Evolutionary conservation across 805 yeast species (phyloP).

Genomic region (Saccharomycopsis fermentans): DNA sequence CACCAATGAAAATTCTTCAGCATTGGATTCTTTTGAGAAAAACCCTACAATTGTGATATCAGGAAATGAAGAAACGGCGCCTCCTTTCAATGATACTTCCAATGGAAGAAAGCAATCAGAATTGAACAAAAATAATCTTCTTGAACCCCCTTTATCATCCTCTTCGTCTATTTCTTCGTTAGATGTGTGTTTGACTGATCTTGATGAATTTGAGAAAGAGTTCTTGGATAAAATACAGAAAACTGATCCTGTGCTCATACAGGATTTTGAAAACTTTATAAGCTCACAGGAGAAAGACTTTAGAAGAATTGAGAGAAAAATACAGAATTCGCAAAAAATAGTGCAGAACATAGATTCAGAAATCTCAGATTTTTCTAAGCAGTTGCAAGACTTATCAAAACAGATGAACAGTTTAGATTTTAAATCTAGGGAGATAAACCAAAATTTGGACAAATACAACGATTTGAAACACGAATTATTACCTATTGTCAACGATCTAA

Average conservation of each 20-base stretch:
- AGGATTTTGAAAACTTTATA: not conserved
- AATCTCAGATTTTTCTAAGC: constrained; percentile 39
- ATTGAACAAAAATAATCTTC: not conserved
- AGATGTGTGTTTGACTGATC: not conserved
- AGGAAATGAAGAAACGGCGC: not conserved
- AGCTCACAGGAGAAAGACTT: not conserved
- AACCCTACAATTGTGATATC: not conserved
- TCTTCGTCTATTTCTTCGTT: not conserved
- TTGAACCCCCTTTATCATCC: not conserved
- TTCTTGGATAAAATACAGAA: not conserved
- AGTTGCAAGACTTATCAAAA: constrained; percentile 42
- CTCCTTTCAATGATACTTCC: not conserved
- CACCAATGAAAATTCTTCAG: not conserved
- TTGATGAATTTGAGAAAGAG: constrained; percentile 3
- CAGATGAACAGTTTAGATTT: constrained; percentile 54
- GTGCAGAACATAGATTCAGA: constrained; percentile 28
- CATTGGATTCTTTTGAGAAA: not conserved
- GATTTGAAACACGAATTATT: constrained; percentile 43
- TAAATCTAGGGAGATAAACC: constrained; percentile 39
- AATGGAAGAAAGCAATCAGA: not conserved
- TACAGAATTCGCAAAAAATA: not conserved
- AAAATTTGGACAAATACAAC: constrained; percentile 38
- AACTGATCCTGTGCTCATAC: not conserved
- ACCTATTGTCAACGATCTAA: constrained; percentile 66
- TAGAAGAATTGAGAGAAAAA: not conserved